Base-by-base conservation (phyloP, 768 basidiomycete species). In the Chalciporus chontae region DNA sequence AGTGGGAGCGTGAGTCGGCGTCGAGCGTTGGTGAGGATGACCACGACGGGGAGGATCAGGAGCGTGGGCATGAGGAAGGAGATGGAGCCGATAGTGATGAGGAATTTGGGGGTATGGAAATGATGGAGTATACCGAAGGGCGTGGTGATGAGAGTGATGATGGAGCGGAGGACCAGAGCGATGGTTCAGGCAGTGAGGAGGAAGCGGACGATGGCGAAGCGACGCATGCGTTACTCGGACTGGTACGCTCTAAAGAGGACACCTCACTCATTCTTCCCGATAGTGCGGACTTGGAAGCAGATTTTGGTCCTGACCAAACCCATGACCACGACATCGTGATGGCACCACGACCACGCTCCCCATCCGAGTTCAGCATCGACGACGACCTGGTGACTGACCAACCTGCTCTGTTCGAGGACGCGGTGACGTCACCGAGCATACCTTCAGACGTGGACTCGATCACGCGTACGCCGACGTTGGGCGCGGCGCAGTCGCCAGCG, bases 151-250 rank as follows among this genome's bases (percentile, higher is more conserved):
- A 43, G 2, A 53, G 49, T n/a, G 54, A 45, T 1, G 46, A 15
- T 8, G 57, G 42, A 23, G 57, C 53, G 8, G 66, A 71, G 10
- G 59, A 66, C 32, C 71, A 69, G 44, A 72, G 71, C 31, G 72
- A 69, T 13, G 72, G 67, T 0, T 76, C 70, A 19, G 73, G 72
- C 13, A 71, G 70, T 6, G 68, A 64, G 2, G 71, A 71, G 1
- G 72, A 69, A 0, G 70, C 62, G 0, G 69, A 71, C 1, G 69
- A 63, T 3, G 66, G 56, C 8, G 69, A 50, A 36, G 53, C 57
- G 24, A 68, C 64, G 3, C 56, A 58, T 7, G 68, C 67, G 21
- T 43, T 68, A 15, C 54, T 69, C 1, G 64, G 66, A 11, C 46
- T 26, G 3, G 31, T 39, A 2, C 59, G 32, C 3, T 32, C 6